phyloP scores from a whole-genome alignment of 1,139 yeast species.

The Kodamaea sp. region DNA sequence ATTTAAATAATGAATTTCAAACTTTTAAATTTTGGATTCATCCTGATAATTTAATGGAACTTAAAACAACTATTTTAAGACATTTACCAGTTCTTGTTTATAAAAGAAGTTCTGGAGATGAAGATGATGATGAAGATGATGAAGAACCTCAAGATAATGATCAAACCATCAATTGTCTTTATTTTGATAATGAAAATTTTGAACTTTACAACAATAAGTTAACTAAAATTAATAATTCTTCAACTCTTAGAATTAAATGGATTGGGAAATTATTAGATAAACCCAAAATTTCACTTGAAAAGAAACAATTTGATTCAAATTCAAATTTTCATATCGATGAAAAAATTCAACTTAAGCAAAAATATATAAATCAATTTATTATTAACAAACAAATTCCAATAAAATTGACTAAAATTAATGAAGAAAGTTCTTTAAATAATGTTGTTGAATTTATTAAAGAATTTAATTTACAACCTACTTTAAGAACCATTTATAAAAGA shows the following conservation, averaged over 20 bases:
- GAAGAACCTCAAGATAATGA: conserved; percentile 41
- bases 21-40: conserved; percentile 94
- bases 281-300: conserved; percentile 77
- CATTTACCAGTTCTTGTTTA: conserved; percentile 90
- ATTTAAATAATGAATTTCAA: conserved; percentile 57
- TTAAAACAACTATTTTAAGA: conserved; percentile 86
- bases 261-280: conserved; percentile 74
- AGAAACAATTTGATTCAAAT: conserved; percentile 62
- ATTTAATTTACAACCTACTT: conserved; percentile 72
- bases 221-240: conserved; percentile 62
- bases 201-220: conserved; percentile 84
- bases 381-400: conserved; percentile 19
- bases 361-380: conserved; percentile 65
- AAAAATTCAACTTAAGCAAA: conserved; percentile 70
- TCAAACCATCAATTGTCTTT: conserved; percentile 80
- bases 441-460: conserved; percentile 63
- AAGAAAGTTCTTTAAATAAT: conserved; percentile 52
- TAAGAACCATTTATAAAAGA: conserved; percentile 84
- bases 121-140: conserved; percentile 22
- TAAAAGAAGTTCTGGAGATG: conserved; percentile 36
- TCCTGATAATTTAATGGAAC: conserved; percentile 95
- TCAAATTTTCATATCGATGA: conserved; percentile 54
- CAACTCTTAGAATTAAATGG: conserved; percentile 87
- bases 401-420: conserved; percentile 16
- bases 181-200: conserved; percentile 80